Base-by-base conservation (phyloP, 2,329 filamentous ascomycete species). In the Hypomyces perniciosus region DNA sequence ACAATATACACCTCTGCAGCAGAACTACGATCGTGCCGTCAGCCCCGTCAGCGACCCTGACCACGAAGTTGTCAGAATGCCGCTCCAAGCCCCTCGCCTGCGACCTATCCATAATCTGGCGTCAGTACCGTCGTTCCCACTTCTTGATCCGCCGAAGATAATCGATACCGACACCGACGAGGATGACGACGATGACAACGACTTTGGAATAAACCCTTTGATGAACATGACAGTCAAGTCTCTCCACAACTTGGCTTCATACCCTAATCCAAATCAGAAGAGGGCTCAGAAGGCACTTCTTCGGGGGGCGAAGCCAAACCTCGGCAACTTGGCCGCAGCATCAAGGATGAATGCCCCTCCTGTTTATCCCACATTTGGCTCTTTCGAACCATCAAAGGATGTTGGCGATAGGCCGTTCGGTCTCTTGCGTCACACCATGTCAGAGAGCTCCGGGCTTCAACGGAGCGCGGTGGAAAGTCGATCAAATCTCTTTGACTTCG, bases 261-360 rank as follows among this genome's bases (percentile, higher is more conserved):
- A 80, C 56, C 68, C 73, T 4, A 81, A 81, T 56, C 77, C 77
- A 6, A 74, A 69, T 60, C 78, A 79, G 61, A 74, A 74, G 62
- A 66, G 64, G 39, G 78, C 78, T 52, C 75, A 74, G 63, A 73
- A 68, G 56, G 65, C 70, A 13, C 71, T 80, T 52, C 62, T 65
- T 48, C 62, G 64, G 12, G 63, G 65, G 44, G 53, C 59, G 37
- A 66, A 60, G 56, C 51, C 58, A 27, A 59, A 54, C 20, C 44
- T 58, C 9, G 44, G 38, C 46, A 48, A n/a, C 48, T 43, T 27
- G 50, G 38, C 39, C 8, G 30, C 39, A 29, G 38, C 12, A 12
- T 34, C n/a, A 26, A 31, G 34, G 13, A 44, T 12, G 4, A 51
- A 43, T 26, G 27, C 5, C 37, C 34, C 35, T 12, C 27, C 45